Base-by-base conservation (phyloP, 345 rosid species). In the Salix brachista region DNA sequence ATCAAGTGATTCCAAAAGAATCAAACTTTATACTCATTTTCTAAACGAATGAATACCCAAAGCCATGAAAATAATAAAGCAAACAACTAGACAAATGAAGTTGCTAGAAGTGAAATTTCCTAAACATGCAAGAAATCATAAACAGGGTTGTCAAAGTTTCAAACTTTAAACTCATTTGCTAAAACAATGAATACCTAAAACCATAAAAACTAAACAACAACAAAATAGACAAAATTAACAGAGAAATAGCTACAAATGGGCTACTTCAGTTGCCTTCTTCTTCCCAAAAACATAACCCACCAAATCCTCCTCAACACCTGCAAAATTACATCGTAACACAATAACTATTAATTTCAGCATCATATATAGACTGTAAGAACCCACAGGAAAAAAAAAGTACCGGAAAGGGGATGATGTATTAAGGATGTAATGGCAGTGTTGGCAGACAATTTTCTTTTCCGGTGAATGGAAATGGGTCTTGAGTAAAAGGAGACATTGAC, bases 191-290 rank as follows among this genome's bases (percentile, higher is more conserved):
- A 28, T 56, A 39, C 6, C 25, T 17, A 64, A 34, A 64, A 78
- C 17, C 37, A 23, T 23, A 46, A 17, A 65, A 7, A 54, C 18
- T 46, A 54, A 73, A 23, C 11, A 7, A 54, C 7, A 14, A 64
- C 3, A 41, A 18, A 6, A 2, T 6, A 70, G 0, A 64, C 4
- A 46, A 48, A 41, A 41, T 32, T 6, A 32, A 65, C 65, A 48
- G 42, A 75, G 71, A 77, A 80, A 82, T 78, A 90, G 90, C 84
- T 80, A 95, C 97, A 87, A 79, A 78, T 90, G 99, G 87, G 97
- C 97, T 54, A 89, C 92, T 87, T 95, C 94, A n/a, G 99, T 93
- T 77, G 97, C 91, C 65, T 88, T 95, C 88, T 87, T 92, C 85
- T 76, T 88, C 77, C 97, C 97, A 81, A 89, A 78, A 11, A 95